phyloP scores from a whole-genome alignment of 306 rosid species.

The Calophaca sinica region DNA sequence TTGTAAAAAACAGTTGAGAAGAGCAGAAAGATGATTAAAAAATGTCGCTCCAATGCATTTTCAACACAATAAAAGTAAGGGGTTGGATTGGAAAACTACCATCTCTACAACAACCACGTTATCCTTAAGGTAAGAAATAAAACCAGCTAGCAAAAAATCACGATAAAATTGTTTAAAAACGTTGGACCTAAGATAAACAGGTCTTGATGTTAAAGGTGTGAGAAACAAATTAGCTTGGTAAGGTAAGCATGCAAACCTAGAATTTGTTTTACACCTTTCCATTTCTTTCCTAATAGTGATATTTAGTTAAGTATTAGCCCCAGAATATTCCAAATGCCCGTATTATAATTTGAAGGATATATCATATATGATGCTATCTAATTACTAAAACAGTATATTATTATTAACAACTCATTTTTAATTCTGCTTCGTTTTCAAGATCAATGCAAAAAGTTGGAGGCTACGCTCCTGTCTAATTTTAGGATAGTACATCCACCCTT shows the following conservation, averaged over 20 bases:
- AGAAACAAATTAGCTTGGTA: slow-evolving; percentile 10
- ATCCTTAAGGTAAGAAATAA: not conserved
- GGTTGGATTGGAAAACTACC: slow-evolving; percentile 4
- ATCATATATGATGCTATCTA: no score
- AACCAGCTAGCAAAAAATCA: not conserved
- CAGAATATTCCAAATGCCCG: not conserved
- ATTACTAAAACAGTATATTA: no score
- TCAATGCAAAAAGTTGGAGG: no score
- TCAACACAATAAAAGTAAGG: slow-evolving; percentile 10
- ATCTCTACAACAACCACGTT: not conserved
- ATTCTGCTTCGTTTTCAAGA: no score
- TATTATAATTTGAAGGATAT: slow-evolving; percentile 2
- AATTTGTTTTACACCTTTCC: slow-evolving; percentile 19
- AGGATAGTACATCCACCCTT: no score
- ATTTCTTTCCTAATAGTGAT: not conserved
- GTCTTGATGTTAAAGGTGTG: not conserved
- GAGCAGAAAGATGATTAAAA: not conserved
- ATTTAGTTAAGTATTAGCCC: slow-evolving; percentile 1
- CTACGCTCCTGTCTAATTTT: no score
- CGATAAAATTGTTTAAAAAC: slow-evolving; percentile 4
- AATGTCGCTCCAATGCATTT: not conserved
- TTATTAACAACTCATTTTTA: no score
- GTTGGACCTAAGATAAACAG: not conserved
- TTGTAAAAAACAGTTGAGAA: no score
- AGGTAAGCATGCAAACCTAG: not conserved